Evolutionary conservation across 441 rosid genomes (phyloP).

Genomic region (Raphanus hybrid): DNA sequence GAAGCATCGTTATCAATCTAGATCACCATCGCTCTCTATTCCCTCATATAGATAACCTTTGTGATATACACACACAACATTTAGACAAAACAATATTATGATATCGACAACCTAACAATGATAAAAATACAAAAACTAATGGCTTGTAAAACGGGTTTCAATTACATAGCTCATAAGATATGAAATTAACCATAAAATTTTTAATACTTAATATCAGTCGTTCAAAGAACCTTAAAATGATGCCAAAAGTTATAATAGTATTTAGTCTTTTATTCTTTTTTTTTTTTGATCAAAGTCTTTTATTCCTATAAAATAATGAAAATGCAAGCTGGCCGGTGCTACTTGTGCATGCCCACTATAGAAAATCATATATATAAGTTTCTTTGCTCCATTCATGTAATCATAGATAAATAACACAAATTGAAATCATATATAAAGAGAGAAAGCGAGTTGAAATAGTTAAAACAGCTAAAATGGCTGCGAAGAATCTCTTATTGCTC

Average conservation of each 20-base stretch:
- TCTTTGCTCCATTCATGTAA: constrained; percentile 3
- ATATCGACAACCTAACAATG: constrained; percentile 18
- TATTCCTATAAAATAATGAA: background rate
- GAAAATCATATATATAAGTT: constrained; percentile 21
- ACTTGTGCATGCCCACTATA: constrained; percentile 28
- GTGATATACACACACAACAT: constrained; percentile 28
- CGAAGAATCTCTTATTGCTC: constrained; percentile 25
- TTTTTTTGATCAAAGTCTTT: background rate
- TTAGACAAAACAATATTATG: background rate
- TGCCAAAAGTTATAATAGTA: constrained; percentile 27
- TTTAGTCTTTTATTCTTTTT: background rate
- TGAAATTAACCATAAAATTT: background rate
- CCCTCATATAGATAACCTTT: constrained; percentile 25
- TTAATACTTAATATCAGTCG: background rate
- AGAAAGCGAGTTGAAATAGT: background rate
- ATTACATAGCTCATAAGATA: background rate
- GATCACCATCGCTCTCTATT: constrained; percentile 30
- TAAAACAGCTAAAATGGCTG: constrained; percentile 15
- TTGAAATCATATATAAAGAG: background rate
- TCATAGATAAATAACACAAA: constrained; percentile 6
- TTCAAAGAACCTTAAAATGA: constrained; percentile 25
- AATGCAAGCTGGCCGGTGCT: constrained; percentile 43
- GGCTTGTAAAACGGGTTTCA: background rate
- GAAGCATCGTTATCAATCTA: constrained; percentile 38
- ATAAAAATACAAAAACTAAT: background rate